Evolutionary conservation across 2,329 filamentous ascomycete species (phyloP).

Genomic region (Xylariaceae sp.): DNA sequence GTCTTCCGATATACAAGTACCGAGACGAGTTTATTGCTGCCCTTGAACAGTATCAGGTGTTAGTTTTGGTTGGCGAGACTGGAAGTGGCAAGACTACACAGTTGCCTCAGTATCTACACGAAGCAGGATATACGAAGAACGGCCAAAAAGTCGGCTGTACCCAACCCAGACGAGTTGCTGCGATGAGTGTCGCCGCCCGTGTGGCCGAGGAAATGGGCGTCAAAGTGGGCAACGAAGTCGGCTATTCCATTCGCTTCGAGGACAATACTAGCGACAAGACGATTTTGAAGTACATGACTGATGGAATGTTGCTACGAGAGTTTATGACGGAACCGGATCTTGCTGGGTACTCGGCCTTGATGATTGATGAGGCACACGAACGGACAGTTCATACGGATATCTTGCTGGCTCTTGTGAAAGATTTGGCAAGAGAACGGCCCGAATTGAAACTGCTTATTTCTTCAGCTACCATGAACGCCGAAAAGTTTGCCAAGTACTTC

Average conservation of each 20-base stretch:
- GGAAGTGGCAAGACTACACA: constrained; percentile 96
- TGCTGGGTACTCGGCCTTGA: constrained; percentile 76
- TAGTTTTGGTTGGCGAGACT: constrained; percentile 93
- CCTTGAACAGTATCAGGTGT: constrained; percentile 76
- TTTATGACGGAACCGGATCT: constrained; percentile 86
- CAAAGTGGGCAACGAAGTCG: constrained; percentile 86
- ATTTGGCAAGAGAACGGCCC: constrained; percentile 75
- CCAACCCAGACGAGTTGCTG: constrained; percentile 89
- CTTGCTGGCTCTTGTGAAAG: constrained; percentile 80
- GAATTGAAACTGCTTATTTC: constrained; percentile 90
- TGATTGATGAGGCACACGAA: constrained; percentile 98
- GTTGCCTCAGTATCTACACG: constrained; percentile 86
- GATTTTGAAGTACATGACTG: constrained; percentile 91
- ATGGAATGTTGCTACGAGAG: constrained; percentile 89
- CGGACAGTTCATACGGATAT: constrained; percentile 89
- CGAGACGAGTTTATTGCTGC: constrained; percentile 83
- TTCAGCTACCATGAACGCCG: constrained; percentile 89
- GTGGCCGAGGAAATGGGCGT: constrained; percentile 92
- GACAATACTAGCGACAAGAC: constrained; percentile 90
- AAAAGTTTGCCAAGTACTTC: constrained; percentile 89
- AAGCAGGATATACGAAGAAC: constrained; percentile 81
- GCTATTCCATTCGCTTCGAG: constrained; percentile 93
- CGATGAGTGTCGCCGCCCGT: constrained; percentile 95
- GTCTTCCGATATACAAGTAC: constrained; percentile 84
- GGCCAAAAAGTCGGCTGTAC: constrained; percentile 88